phyloP scores from a whole-genome alignment of 352 stramenopile species.

The Phytophthora syringae region DNA sequence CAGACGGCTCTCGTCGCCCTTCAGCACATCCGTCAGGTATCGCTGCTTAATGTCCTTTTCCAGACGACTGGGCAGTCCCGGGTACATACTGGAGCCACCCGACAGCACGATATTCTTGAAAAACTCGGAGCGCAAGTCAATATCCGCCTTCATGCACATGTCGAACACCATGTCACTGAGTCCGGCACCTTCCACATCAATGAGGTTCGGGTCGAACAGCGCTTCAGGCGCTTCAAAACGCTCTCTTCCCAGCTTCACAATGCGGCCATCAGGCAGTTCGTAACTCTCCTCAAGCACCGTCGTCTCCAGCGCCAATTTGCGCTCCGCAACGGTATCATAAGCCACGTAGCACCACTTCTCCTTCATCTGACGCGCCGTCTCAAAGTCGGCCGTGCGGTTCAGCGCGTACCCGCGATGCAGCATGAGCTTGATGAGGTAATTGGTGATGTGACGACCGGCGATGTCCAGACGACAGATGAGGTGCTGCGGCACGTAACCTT shows the following conservation, averaged over 20 bases:
- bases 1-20: slow-evolving; percentile 87
- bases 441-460: slow-evolving; percentile 93
- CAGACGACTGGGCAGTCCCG: slow-evolving; percentile 92
- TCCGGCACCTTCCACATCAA: slow-evolving; percentile 96
- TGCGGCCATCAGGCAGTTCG: slow-evolving; percentile 96
- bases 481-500: slow-evolving; percentile 92
- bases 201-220: slow-evolving; percentile 96
- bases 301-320: slow-evolving; percentile 89
- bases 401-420: slow-evolving; percentile 92
- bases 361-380: slow-evolving; percentile 95
- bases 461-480: slow-evolving; percentile 93
- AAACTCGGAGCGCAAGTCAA: slow-evolving; percentile 95
- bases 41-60: slow-evolving; percentile 90
- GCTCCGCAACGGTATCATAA: slow-evolving; percentile 88
- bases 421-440: slow-evolving; percentile 96
- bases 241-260: slow-evolving; percentile 95
- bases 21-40: slow-evolving; percentile 81
- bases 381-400: slow-evolving; percentile 93
- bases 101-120: slow-evolving; percentile 99
- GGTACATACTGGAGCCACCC: slow-evolving; percentile 96
- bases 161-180: slow-evolving; percentile 98
- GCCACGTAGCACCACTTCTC: slow-evolving; percentile 95
- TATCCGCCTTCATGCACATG: slow-evolving; percentile 97
- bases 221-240: slow-evolving; percentile 96
- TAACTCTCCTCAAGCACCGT: slow-evolving; percentile 93